A percentile compares a stretch with the other conserved stretches of the same genome.
Evolutionary conservation across 2,329 filamentous ascomycete species (phyloP).

Genomic region (Hymenoscyphus fructigenus): DNA sequence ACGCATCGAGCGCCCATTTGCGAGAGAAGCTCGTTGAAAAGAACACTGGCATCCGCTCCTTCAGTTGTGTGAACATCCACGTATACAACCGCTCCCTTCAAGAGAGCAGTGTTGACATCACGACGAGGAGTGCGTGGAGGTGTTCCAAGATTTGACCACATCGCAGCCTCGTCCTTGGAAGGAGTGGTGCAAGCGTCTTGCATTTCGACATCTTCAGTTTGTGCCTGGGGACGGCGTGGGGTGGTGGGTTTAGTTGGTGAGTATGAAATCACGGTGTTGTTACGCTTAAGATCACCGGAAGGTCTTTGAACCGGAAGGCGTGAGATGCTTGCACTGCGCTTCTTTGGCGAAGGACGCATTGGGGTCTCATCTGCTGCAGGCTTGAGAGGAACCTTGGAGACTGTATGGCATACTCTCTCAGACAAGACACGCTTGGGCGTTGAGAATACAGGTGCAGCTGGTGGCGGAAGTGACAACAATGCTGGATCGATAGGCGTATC

Average conservation of each 20-base stretch:
- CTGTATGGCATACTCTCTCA: constrained; percentile 61
- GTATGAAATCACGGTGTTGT: constrained; percentile 54
- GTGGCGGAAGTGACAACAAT: constrained; percentile 35
- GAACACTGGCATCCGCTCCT: constrained; percentile 75
- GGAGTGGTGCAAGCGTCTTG: constrained; percentile 27
- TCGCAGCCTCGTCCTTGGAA: constrained; percentile 50
- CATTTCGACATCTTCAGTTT: constrained; percentile 18
- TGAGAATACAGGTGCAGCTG: constrained; percentile 16
- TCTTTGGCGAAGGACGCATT: constrained; percentile 37
- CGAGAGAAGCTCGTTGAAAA: constrained; percentile 75
- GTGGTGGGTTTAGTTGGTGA: constrained; percentile 46
- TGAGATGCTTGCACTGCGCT: constrained; percentile 44
- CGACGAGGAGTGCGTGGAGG: constrained; percentile 56
- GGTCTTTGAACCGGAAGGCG: constrained; percentile 45
- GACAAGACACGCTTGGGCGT: constrained; percentile 32
- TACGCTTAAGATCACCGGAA: constrained; percentile 43
- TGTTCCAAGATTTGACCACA: constrained; percentile 55
- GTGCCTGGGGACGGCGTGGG: constrained; percentile 13
- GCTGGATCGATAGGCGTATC: constrained; percentile 54
- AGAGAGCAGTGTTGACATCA: constrained; percentile 52
- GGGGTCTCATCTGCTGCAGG: constrained; percentile 55
- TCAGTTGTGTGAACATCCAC: constrained; percentile 83
- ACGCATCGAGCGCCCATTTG: constrained; percentile 82
- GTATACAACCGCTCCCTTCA: constrained; percentile 73
- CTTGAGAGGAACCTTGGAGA: constrained; percentile 76